Evolutionary conservation across 2,329 filamentous ascomycete species (phyloP).

Genomic region (Fusarium odoratissimum): DNA sequence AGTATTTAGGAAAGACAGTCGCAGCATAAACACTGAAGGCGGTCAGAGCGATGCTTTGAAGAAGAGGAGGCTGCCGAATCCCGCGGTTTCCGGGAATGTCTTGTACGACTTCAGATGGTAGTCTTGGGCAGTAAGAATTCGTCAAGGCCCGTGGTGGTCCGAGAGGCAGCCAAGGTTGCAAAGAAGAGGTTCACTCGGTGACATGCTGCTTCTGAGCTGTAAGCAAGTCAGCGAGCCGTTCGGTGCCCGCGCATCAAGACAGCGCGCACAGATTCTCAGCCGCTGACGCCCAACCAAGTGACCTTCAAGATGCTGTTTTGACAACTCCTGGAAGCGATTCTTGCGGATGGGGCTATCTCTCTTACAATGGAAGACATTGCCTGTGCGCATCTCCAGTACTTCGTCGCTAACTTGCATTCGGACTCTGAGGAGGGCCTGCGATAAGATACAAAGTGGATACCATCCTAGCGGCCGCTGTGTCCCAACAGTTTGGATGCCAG

Average conservation of each 20-base stretch:
- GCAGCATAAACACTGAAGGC: not conserved
- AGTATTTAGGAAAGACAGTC: accelerated
- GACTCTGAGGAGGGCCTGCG: accelerated
- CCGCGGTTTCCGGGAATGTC: not conserved
- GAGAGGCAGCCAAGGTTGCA: no score
- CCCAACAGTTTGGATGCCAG: not conserved
- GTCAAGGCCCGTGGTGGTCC: accelerated
- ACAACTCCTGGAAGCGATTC: not conserved
- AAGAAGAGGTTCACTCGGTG: not conserved
- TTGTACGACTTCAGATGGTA: accelerated
- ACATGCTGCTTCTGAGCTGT: not conserved
- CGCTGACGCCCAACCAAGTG: no score
- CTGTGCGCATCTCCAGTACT: accelerated
- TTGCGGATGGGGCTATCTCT: accelerated
- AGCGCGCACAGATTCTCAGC: accelerated
- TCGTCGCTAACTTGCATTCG: accelerated
- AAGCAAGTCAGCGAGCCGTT: no score
- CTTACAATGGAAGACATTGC: accelerated
- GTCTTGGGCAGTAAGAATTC: accelerated
- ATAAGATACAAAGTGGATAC: no score
- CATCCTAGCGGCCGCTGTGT: not conserved
- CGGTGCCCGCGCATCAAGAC: not conserved
- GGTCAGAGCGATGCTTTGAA: not conserved
- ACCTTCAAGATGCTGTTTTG: not conserved
- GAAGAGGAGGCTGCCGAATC: accelerated